phyloP scores from a whole-genome alignment of 139 green algal genomes.

The Auxenochlorella pyrenoidosa region DNA sequence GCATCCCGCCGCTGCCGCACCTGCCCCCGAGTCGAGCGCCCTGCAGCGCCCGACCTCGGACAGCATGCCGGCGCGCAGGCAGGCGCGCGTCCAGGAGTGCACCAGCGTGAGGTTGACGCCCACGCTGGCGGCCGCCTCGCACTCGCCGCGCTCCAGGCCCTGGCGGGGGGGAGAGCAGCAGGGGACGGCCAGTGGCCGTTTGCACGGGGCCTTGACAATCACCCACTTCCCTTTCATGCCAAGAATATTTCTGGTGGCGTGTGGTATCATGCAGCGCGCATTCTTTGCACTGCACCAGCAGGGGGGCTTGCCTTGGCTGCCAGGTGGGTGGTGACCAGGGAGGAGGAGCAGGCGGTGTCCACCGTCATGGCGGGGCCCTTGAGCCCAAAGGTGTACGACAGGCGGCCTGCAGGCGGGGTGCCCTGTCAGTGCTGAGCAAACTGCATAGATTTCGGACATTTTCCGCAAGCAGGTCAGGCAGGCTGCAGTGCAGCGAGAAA shows the following conservation, averaged over 20 bases:
- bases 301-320: constrained; percentile 32
- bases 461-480: too few species aligned
- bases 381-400: constrained; percentile 82
- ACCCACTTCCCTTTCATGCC: too few species aligned
- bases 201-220: neutral
- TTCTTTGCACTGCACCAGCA: too few species aligned
- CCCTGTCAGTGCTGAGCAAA: too few species aligned
- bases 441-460: too few species aligned
- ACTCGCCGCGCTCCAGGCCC: constrained; percentile 30
- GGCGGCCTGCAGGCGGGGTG: constrained; percentile 62
- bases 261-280: too few species aligned
- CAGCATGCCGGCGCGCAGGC: constrained; percentile 65
- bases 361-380: constrained; percentile 72
- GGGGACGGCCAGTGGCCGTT: neutral
- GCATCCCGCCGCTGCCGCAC: constrained; percentile 5
- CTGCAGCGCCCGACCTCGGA: constrained; percentile 87
- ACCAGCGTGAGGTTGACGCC: constrained; percentile 84
- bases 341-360: constrained; percentile 88
- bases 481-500: too few species aligned
- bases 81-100: constrained; percentile 71
- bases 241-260: too few species aligned
- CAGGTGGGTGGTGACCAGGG: constrained; percentile 78
- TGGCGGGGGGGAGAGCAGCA: neutral
- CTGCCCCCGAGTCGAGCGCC: constrained; percentile 79
- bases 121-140: constrained; percentile 61